phyloP scores from a whole-genome alignment of 305 asterid species.

The Solanum hybrid region DNA sequence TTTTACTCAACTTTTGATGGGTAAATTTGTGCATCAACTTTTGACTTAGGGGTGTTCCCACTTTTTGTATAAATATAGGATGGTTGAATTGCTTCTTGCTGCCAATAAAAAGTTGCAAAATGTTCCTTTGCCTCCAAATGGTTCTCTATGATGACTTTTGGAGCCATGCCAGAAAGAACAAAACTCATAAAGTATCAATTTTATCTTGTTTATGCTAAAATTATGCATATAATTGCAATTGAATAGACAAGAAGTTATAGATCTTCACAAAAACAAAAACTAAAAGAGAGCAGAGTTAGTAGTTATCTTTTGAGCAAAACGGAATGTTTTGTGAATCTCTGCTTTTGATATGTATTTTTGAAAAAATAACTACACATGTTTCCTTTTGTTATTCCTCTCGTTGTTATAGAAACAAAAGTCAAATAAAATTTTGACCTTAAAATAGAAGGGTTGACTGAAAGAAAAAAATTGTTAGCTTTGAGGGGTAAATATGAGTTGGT shows the following conservation, averaged over 20 bases:
- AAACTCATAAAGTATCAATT: neutral
- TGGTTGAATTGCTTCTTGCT: neutral
- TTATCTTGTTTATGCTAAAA: neutral
- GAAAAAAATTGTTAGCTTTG: neutral
- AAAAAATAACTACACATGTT: neutral
- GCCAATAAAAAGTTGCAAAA: neutral
- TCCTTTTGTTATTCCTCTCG: neutral
- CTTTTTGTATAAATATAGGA: neutral
- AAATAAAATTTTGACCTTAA: neutral
- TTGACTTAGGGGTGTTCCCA: neutral
- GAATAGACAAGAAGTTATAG: neutral
- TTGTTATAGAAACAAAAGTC: neutral
- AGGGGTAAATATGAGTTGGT: neutral
- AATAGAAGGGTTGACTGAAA: neutral
- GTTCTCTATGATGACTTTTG: neutral
- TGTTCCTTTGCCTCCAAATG: neutral
- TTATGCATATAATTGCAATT: neutral
- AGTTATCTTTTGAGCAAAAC: neutral
- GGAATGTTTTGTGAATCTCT: neutral
- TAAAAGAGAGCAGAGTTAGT: neutral
- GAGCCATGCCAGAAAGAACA: neutral
- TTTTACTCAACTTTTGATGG: neutral
- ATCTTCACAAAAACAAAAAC: neutral
- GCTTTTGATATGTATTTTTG: neutral
- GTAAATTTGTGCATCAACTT: neutral